Evolutionary conservation across 108 stramenopile genomes (phyloP).

Genomic region (Skeletonema tropicum): DNA sequence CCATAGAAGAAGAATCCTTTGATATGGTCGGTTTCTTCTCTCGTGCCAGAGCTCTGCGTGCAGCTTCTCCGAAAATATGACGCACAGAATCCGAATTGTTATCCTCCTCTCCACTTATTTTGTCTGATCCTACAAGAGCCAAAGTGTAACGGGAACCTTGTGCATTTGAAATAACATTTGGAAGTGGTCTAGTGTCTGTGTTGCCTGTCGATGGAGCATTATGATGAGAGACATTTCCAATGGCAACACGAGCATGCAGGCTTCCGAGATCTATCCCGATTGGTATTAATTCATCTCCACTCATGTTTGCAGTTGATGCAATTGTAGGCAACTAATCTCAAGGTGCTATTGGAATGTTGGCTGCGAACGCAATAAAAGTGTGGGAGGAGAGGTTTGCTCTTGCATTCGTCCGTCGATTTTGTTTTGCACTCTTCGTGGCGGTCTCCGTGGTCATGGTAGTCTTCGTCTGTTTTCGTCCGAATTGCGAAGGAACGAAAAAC

Average conservation of each 20-base stretch:
- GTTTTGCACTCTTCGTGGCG: no score
- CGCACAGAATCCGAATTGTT: conserved; percentile 17
- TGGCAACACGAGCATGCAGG: conserved; percentile 53
- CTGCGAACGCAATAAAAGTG: neutral
- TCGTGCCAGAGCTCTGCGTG: conserved; percentile 42
- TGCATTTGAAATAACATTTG: conserved; percentile 49
- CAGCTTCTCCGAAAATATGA: conserved; percentile 57
- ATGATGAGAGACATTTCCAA: conserved; percentile 37
- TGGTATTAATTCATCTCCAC: conserved; percentile 49
- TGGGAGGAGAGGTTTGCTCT: neutral
- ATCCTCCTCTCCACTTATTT: conserved; percentile 15
- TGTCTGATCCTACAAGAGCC: conserved; percentile 47
- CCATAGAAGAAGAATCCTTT: conserved; percentile 46
- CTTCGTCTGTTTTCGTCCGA: no score
- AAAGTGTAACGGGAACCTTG: conserved; percentile 55
- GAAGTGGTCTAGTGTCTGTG: conserved; percentile 34
- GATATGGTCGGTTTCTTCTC: conserved; percentile 46
- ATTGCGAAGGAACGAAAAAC: no score
- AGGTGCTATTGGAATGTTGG: neutral
- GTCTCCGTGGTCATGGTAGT: no score
- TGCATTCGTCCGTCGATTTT: no score
- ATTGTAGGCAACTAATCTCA: neutral
- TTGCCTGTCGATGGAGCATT: conserved; percentile 31
- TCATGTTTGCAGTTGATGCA: conserved; percentile 20
- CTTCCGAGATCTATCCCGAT: conserved; percentile 57